Base-by-base conservation (phyloP, 257 asterid species). In the Penstemon newberryi region DNA sequence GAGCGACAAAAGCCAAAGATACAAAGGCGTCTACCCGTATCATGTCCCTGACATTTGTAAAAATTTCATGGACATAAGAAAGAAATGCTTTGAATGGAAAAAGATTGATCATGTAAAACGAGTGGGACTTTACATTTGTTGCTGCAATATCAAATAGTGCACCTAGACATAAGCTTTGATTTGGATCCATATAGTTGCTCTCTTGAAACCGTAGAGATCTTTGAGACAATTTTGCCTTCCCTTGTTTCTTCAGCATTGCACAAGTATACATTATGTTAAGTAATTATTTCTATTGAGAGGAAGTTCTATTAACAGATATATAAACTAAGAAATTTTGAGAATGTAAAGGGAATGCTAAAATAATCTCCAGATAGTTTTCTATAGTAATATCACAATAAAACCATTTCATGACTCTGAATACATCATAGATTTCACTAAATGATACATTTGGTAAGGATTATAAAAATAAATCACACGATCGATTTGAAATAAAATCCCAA, bases 141-240 rank as follows among this genome's bases (percentile, higher is more conserved):
- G 96, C 99, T 65, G 99, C 97, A 56, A 94, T 94, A 73, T 94
- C 96, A 80, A 94, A 91, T 19, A 94, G 95, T 67, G 99, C 97
- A 75, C 99, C 99, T 54, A 94, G 73, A 60, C 99, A 94, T 25
- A 94, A 83, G 73, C 89, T 81, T 70, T 94, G 99, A 47, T 75
- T 77, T 60, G 99, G 96, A 80, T 94, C 96, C 99, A 94, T 91
- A 85, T 94, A 94, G 56, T 85, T 84, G 79, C 94, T 89, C 80
- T 94, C 99, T 56, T 72, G 85, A 83, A 83, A 89, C 55, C 93
- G 84, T 77, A 80, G 87, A 61, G 84, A 76, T 73, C 89, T 88
- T 58, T 74, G 92, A 49, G 90, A 75, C 38, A 59, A 70, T 79
- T 85, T 85, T 15, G 67, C 63, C 79, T 83, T 87, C 70, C 86